Conservation (phyloP, 2,329 filamentous ascomycete species). For the Samsoniella hepiali region DNA sequence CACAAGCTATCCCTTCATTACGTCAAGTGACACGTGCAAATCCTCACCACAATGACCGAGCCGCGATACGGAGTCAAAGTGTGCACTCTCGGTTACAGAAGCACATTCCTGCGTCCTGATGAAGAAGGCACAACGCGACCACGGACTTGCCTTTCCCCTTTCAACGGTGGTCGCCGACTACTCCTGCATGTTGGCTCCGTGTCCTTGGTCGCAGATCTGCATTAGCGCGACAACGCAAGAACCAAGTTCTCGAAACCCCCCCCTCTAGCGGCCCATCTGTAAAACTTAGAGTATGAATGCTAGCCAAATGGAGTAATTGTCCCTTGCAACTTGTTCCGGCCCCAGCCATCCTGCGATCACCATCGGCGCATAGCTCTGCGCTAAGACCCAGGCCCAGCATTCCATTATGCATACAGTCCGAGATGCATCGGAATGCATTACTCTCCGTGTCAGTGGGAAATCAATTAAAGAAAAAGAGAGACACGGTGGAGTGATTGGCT, state of each 20-base stretch:
- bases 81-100: not conserved
- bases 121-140: not conserved
- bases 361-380: too few species aligned
- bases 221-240: not conserved
- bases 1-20: too few species aligned
- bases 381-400: not conserved
- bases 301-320: not conserved
- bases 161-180: not conserved
- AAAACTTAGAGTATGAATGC: not conserved
- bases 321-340: not conserved
- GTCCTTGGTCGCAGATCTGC: not conserved
- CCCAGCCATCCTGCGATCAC: not conserved
- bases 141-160: not conserved
- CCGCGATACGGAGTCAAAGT: not conserved
- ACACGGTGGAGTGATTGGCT: not conserved
- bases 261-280: too few species aligned
- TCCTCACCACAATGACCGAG: not conserved
- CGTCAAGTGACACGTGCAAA: not conserved
- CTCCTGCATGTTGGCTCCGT: not conserved
- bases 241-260: not conserved
- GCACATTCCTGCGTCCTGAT: not conserved
- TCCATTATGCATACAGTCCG: not conserved
- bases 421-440: not conserved
- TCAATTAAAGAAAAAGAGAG: not conserved
- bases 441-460: not conserved